Evolutionary conservation across 257 asterid species (phyloP).

Genomic region (Solanum virginianum): DNA sequence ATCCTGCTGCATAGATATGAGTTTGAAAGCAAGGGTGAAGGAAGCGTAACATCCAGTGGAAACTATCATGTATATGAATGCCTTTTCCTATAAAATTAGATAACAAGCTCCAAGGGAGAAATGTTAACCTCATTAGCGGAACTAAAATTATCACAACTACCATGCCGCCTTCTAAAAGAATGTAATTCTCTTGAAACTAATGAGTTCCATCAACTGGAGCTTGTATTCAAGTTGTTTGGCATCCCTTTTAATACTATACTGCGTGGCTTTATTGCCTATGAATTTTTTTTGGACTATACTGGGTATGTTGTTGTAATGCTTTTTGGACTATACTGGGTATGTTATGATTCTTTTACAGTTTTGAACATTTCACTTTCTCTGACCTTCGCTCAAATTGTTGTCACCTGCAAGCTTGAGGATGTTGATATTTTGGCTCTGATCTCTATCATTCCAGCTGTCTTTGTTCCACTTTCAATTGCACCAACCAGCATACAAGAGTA

Average conservation of each 20-base stretch:
- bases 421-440: background rate
- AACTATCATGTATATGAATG: background rate
- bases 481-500: background rate
- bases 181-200: background rate
- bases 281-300: background rate
- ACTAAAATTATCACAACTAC: background rate
- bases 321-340: background rate
- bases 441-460: background rate
- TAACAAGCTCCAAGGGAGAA: background rate
- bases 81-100: background rate
- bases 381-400: background rate
- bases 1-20: background rate
- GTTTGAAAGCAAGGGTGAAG: background rate
- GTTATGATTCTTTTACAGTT: background rate
- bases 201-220: background rate
- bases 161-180: background rate
- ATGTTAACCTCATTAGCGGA: background rate
- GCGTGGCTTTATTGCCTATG: background rate
- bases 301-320: background rate
- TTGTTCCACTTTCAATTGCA: background rate
- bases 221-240: background rate
- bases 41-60: background rate
- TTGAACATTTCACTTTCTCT: background rate
- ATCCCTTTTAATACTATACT: background rate
- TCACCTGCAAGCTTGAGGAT: background rate